Percentiles rank a stretch among this genome's conserved stretches.
Conservation (phyloP, 73 alveolate genomes). For the Effrenium voratum region DNA sequence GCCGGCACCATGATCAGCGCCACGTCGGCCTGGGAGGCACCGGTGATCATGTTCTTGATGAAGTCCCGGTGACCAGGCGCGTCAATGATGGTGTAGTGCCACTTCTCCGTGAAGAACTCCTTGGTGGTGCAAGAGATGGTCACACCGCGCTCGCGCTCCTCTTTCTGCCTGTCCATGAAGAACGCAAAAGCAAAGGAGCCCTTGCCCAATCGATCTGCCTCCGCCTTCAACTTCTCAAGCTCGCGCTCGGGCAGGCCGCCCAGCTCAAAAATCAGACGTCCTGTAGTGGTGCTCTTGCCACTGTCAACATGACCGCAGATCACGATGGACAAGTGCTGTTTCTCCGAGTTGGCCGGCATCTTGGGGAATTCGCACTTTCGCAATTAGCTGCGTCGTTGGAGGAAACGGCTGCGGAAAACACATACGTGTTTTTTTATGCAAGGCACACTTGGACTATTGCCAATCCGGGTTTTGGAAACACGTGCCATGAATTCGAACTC, state of each 20-base stretch:
- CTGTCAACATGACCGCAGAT: constrained; percentile 69
- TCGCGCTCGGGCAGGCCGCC: constrained; percentile 95
- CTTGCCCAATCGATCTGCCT: constrained; percentile 97
- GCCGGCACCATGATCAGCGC: constrained; percentile 42
- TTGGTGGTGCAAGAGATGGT: too few species aligned
- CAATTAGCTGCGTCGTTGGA: too few species aligned
- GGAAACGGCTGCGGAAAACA: too few species aligned
- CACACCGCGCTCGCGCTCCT: constrained; percentile 97
- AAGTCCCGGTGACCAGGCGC: too few species aligned
- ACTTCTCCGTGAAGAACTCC: too few species aligned
- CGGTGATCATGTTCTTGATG: too few species aligned
- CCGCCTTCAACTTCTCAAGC: constrained; percentile 98
- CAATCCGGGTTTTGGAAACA: too few species aligned
- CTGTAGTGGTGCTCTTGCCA: constrained; percentile 53
- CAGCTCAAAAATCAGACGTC: constrained; percentile 84
- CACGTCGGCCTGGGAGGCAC: constrained; percentile 32
- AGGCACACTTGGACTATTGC: too few species aligned
- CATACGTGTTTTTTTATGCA: too few species aligned
- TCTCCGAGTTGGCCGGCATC: constrained; percentile 76
- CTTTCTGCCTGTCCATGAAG: constrained; percentile 98
- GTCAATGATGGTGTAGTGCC: too few species aligned
- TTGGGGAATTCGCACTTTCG: neutral
- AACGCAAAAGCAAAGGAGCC: constrained; percentile 98
- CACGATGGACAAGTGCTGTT: constrained; percentile 47
- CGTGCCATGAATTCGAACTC: too few species aligned